These are phyloP conservation scores for Raphanus hybrid DNA, from an alignment of 441 rosid species.

Conservation along the genomic window DNA sequence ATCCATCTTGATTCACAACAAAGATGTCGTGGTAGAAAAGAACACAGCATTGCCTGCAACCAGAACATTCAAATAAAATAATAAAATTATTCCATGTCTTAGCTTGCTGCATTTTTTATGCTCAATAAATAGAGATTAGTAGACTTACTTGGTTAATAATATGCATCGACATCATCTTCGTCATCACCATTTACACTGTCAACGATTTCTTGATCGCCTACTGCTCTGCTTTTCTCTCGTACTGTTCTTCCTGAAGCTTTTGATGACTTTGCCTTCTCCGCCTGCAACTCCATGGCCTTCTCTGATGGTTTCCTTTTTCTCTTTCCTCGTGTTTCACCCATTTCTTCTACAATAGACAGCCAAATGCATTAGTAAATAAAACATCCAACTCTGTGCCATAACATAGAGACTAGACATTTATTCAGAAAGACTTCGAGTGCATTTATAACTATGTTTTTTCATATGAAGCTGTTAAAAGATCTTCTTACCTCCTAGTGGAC, in stretches of 20 bases:
- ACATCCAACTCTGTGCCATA: conserved; percentile 12
- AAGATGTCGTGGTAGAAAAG: conserved; percentile 22
- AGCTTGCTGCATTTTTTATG: neutral
- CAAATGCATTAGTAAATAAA: conserved; percentile 31
- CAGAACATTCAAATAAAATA: conserved; percentile 3
- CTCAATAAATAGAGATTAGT: conserved; percentile 13
- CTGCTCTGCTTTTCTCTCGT: conserved; percentile 62
- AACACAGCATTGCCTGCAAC: conserved; percentile 25
- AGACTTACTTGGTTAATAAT: conserved; percentile 23
- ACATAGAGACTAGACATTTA: neutral
- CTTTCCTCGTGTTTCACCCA: conserved; percentile 71
- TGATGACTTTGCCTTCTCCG: conserved; percentile 87
- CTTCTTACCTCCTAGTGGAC: conserved; percentile 83
- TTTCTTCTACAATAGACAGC: conserved; percentile 59
- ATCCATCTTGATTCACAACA: neutral
- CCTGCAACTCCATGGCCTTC: conserved; percentile 94
- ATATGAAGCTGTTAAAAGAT: neutral
- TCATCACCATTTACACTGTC: conserved; percentile 59
- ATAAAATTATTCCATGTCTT: conserved; percentile 5
- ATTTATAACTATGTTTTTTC: neutral
- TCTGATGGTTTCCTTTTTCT: conserved; percentile 93
- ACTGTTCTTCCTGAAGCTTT: conserved; percentile 67
- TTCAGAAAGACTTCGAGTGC: neutral
- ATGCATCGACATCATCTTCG: conserved; percentile 43
- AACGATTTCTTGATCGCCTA: conserved; percentile 55